Base-by-base conservation (phyloP, 352 stramenopile species). In the Ochromonadaceae sp. region DNA sequence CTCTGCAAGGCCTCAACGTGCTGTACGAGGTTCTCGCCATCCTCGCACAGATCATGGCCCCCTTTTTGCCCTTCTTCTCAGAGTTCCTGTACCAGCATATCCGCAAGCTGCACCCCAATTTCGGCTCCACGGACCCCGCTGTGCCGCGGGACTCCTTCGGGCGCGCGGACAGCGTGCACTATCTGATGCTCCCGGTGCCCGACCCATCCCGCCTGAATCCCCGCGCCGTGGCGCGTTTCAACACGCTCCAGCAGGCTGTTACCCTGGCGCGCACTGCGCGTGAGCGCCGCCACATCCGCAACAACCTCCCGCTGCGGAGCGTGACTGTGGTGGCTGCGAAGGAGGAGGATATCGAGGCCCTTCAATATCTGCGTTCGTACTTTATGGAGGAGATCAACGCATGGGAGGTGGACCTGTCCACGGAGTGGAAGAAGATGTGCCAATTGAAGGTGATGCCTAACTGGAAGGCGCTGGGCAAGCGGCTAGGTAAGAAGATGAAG, bases 21-120 rank as follows among this genome's bases (percentile, higher is more conserved):
- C 78, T 99, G n/a, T 99, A 98, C 76, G 90, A 98, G 73, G 90
- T 98, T 22, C 80, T 99, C 47, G 85, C 96, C 71, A 87, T 86
- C 70, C 81, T 93, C 67, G 78, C 75, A 22, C 76, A 84, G 46
- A 74, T 98, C 36, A 98, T 99, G 93, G 87, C 88, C 15, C 94
- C 94, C 1, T 98, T 99, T 79, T 98, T 92, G 52, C 94, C 94
- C 26, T 99, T 98, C 78, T 97, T 99, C 66, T 87, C 93, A 5
- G 94, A 99, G 77, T 98, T 95, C 78, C 95, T 98, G 72, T 99
- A 99, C 78, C 92, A 98, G 74, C 91, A 97, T 67, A 78, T 99
- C 35, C 81, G 91, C 62, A 89, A 95, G 67, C 86, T 96, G 68
- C 88, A 97, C 79, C 88, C 90, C 38, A 84, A 90, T 1, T 86